Base-by-base conservation (phyloP, 805 yeast species). In the Metschnikowia anglica region DNA sequence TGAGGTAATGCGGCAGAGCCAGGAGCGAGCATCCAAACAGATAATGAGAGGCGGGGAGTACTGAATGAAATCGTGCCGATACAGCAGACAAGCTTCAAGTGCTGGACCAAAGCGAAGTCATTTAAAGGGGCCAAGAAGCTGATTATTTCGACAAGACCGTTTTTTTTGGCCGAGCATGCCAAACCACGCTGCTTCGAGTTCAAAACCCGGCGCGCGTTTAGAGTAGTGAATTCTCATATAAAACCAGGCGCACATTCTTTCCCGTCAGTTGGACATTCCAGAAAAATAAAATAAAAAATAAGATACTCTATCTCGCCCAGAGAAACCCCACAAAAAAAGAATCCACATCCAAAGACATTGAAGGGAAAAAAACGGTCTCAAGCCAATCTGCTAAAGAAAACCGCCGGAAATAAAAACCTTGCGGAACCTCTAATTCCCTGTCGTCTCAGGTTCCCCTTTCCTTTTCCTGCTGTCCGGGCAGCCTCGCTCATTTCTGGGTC, bases 1-100 rank as follows among this genome's bases (percentile, higher is more conserved):
- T 39, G 43, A 33, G 37, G 24, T 15, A 33, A 23, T 39, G 21
- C 37, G 43, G 43, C 39, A 39, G 13, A 40, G 27, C 10, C 13
- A 8, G 11, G 5, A 25, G 5, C 10, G 10, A n/a, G n/a, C n/a
- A n/a, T n/a, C n/a, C n/a, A n/a, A n/a, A n/a, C n/a, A n/a, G n/a
- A n/a, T n/a, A n/a, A n/a, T n/a, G n/a, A n/a, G n/a, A n/a, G n/a
- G n/a, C n/a, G n/a, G n/a, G n/a, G 26, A 23, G 26, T 23, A 23
- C 11, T 23, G 26, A 23, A 23, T 23, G 26, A n/a, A n/a, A n/a
- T n/a, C n/a, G n/a, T n/a, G n/a, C n/a, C n/a, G n/a, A n/a, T n/a
- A n/a, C n/a, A n/a, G n/a, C n/a, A n/a, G n/a, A n/a, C n/a, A n/a
- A n/a, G n/a, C n/a, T n/a, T n/a, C n/a, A n/a, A n/a, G n/a, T n/a